Evolutionary conservation across 768 basidiomycete species (phyloP), one percentile per base, ranked within the genome.

Genomic region (Podaxis rugospora): DNA sequence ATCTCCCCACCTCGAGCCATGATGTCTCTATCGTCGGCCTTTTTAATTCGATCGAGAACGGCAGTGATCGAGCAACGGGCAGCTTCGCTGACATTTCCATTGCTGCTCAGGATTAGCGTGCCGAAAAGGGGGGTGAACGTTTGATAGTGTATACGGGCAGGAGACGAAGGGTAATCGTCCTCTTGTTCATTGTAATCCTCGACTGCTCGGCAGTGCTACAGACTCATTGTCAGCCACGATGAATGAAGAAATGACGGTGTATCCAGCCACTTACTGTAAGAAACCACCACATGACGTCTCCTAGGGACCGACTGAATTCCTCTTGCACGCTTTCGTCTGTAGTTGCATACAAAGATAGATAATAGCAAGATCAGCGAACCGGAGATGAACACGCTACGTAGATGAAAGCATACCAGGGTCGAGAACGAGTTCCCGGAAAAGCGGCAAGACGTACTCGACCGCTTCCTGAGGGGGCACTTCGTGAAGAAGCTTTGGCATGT

Each of bases 61-160:
- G 91, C 84, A 16, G 95, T 92, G 59, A 97, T 81, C 2, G 89
- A 86, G 53, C 81, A 78, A 63, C 93, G 83, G 18, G 93, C 85
- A 2, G 85, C 80, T 28, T 86, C 86, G 51, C 89, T 87, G 36
- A 97, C 87, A 52, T 81, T 74, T 51, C 82, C 78, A 66, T 92
- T 93, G 27, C 88, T 81, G 69, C 88, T 93, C 49, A 98, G 84
- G 13, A 98, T 81, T 28, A 98, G 78, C 0, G 91, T 90, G 46
- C 92, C 95, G 32, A 98, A 81, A 52, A 97, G 88, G 11, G 93
- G 92, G 1, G 94, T 97, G 72, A 98, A 98, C 4, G 89, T 85
- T 67, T 91, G 88, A 2, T 92, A 90, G 40, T 88, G 83, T 49
- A 98, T 86, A 50, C 75, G 66, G 73, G 82, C 72, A 6, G 74